Base-by-base conservation (phyloP, 805 yeast species). In the Candida berthetii region DNA sequence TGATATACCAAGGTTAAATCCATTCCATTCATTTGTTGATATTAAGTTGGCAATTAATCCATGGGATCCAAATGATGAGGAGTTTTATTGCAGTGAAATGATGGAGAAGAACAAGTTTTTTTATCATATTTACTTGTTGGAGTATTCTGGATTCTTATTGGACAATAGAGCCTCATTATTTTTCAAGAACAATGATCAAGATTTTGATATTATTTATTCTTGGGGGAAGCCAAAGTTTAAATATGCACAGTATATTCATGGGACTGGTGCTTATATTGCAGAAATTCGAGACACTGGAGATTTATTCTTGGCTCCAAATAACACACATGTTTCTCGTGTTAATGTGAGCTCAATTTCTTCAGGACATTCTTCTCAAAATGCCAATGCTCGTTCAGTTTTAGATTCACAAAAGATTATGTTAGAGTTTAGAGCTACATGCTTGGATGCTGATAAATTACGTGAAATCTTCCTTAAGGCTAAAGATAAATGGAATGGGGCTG, bases 171-270 rank as follows among this genome's bases (percentile, higher is more conserved):
- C 95, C 1, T 78, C 93, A 0, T 62, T 71, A 16, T 80, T 80
- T 49, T 73, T 85, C 59, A 69, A 70, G 38, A 73, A 68, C 35
- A 57, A 65, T 35, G 25, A 34, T 4, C 36, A 52, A 5, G 68
- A 66, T 19, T 76, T 85, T 51, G 89, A 86, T 36, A 81, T 90
- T 17, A 57, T 69, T 15, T 91, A 89, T 60, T 85, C 96, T 16
- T 91, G 98, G 98, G 98, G 98, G 2, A 76, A 71, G 43, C 95
- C 96, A 2, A 69, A 68, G 28, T 89, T 85, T 66, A 78, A 81
- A 53, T 85, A 77, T 60, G 88, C 87, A 1, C 99, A 93, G 61
- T 95, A 85, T 56, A 82, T 93, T 39, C 99, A 93, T 59, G 74
- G 71, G 44, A 79, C 95, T 0, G 99, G 99, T 2, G 81, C 86